These are phyloP conservation scores for Thermothelomyces thermophilus DNA, from an alignment of 2,329 filamentous ascomycete genomes.

Conservation along the genomic window DNA sequence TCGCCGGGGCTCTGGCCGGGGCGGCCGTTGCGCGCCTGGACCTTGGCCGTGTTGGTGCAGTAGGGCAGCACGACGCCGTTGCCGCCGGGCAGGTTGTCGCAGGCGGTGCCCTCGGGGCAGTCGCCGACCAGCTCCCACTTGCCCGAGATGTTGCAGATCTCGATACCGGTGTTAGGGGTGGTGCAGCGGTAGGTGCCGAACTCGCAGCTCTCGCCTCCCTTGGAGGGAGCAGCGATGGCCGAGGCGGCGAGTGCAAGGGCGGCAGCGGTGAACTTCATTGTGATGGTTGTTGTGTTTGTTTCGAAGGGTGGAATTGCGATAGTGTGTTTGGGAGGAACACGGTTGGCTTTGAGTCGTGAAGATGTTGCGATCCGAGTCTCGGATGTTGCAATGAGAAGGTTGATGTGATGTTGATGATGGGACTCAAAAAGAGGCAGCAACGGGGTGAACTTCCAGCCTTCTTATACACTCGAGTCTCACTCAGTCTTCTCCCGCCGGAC, in stretches of 20 bases:
- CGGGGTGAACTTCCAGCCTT: background rate
- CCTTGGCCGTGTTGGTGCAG: slow-evolving; percentile 20
- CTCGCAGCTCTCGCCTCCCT: slow-evolving; percentile 17
- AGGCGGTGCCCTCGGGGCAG: slow-evolving; percentile 24
- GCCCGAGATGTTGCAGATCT: slow-evolving; percentile 24
- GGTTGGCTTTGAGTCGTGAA: background rate
- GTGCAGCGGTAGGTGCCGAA: slow-evolving; percentile 27
- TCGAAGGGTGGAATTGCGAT: background rate
- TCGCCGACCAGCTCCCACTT: slow-evolving; percentile 24
- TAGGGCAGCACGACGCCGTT: slow-evolving; percentile 25
- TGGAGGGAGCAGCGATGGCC: slow-evolving; percentile 11
- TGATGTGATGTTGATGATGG: no score
- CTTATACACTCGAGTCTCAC: slow-evolving; percentile 8
- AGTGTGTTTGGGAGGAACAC: background rate
- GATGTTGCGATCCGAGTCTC: slow-evolving; percentile 7
- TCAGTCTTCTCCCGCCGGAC: background rate
- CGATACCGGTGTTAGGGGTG: slow-evolving; percentile 21
- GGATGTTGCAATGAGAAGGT: slow-evolving; percentile 11
- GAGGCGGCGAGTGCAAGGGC: slow-evolving; percentile 11
- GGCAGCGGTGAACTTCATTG: slow-evolving; percentile 17
- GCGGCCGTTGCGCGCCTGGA: slow-evolving; percentile 17
- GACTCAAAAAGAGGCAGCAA: background rate
- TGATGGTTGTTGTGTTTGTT: slow-evolving; percentile 1
- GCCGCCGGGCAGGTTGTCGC: slow-evolving; percentile 22
- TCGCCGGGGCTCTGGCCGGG: slow-evolving; percentile 18